Evolutionary conservation across 2,329 filamentous ascomycete genomes (phyloP).

Genomic region (Cladosporium sp.): DNA sequence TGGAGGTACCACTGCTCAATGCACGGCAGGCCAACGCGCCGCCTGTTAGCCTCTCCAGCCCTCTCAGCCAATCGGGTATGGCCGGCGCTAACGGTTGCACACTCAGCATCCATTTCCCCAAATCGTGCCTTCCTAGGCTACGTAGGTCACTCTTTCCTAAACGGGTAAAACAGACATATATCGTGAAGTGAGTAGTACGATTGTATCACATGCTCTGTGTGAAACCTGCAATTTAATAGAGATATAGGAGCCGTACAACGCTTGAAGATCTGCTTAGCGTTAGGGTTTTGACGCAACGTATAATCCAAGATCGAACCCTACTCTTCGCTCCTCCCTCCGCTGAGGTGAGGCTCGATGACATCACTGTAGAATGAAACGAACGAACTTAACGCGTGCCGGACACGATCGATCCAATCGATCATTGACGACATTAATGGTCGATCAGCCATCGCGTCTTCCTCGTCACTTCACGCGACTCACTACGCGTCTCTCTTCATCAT

Average conservation of each 20-base stretch:
- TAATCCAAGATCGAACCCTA: too few species aligned
- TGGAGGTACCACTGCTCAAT: not conserved
- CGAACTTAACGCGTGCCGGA: not conserved
- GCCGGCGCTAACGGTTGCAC: not conserved
- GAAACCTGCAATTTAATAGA: not conserved
- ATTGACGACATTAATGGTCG: constrained; percentile 11
- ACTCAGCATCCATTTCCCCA: not conserved
- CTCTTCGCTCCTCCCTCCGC: not conserved
- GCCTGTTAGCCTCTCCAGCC: not conserved
- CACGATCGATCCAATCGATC: constrained; percentile 8
- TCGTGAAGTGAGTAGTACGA: not conserved
- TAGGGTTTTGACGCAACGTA: not conserved
- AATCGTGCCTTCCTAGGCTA: not conserved
- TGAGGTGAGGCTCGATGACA: not conserved
- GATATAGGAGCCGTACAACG: not conserved
- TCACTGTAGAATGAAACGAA: not conserved
- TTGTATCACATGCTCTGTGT: not conserved
- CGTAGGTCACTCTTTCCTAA: not conserved
- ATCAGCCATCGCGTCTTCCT: constrained; percentile 8
- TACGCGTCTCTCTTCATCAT: not conserved
- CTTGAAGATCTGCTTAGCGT: not conserved
- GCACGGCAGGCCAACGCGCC: not conserved
- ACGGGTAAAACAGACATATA: not conserved
- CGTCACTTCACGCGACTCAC: constrained; percentile 8
- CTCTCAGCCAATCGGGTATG: not conserved